These are phyloP conservation scores for Bisporella sp. DNA, from an alignment of 2,329 filamentous ascomycete genomes.

Conservation along the genomic window DNA sequence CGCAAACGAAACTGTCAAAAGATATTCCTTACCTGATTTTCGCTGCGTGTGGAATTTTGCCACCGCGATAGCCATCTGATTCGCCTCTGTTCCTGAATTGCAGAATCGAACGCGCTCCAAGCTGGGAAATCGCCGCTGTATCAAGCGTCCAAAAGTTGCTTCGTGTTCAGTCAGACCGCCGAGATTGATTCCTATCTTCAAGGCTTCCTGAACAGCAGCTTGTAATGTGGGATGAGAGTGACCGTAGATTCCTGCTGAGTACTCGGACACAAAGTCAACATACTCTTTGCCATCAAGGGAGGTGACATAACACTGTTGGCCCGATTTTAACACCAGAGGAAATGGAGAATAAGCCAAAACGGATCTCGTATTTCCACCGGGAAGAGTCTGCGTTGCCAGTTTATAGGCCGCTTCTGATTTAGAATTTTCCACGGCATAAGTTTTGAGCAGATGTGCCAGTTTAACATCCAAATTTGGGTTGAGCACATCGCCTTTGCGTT, in stretches of 20 bases:
- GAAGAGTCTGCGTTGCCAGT: no score
- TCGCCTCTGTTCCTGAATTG: slow-evolving; percentile 40
- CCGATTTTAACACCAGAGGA: no score
- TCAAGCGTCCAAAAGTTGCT: slow-evolving; percentile 30
- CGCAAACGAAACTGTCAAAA: slow-evolving; percentile 29
- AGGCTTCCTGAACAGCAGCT: neutral
- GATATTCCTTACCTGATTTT: slow-evolving; percentile 46
- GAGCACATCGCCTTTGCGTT: no score
- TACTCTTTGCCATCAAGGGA: slow-evolving; percentile 30
- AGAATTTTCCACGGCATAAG: no score
- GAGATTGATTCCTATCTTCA: neutral
- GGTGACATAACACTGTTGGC: no score
- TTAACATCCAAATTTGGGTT: no score
- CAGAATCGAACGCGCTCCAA: slow-evolving; percentile 36
- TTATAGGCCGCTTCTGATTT: no score
- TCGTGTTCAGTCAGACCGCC: neutral
- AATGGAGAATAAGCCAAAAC: no score
- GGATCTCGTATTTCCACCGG: no score
- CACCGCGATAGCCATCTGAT: slow-evolving; percentile 40
- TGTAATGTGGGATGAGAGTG: slow-evolving; percentile 43
- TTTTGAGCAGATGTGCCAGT: no score
- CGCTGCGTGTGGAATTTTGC: slow-evolving; percentile 46
- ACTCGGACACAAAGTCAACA: slow-evolving; percentile 53
- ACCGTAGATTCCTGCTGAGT: slow-evolving; percentile 57
- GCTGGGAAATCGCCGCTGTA: slow-evolving; percentile 42